Evolutionary conservation across 495 filamentous ascomycete genomes (phyloP).

Genomic region (Xylaria bambusicola): DNA sequence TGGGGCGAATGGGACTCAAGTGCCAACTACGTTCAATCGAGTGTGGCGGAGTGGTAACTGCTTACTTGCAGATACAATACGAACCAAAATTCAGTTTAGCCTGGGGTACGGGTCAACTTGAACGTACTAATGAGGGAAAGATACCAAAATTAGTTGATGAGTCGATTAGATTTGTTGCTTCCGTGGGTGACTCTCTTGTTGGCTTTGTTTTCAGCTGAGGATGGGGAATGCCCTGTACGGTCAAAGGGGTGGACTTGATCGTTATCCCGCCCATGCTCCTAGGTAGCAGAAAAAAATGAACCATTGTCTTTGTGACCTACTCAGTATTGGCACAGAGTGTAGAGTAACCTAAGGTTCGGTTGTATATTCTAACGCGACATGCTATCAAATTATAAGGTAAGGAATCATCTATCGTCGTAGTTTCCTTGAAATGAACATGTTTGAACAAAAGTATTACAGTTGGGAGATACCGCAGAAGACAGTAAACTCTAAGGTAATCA

Average conservation of each 20-base stretch:
- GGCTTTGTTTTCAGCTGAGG: constrained; percentile 40
- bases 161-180: constrained; percentile 34
- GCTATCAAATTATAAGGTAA: too few species aligned
- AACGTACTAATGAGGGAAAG: constrained; percentile 97
- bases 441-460: too few species aligned
- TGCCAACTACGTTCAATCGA: constrained; percentile 10
- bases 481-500: too few species aligned
- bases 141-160: constrained; percentile 57
- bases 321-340: not conserved
- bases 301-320: not conserved
- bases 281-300: constrained; percentile 25
- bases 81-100: constrained; percentile 13
- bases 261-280: constrained; percentile 50
- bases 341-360: not conserved
- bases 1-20: not conserved
- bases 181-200: constrained; percentile 31
- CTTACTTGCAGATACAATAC: constrained; percentile 10
- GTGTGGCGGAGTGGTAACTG: constrained; percentile 16
- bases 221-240: constrained; percentile 94
- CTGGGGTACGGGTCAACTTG: constrained; percentile 52
- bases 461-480: too few species aligned
- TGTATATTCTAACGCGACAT: too few species aligned
- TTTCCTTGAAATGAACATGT: too few species aligned
- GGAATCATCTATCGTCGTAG: too few species aligned
- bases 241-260: constrained; percentile 57